Evolutionary conservation across 2,329 filamentous ascomycete genomes (phyloP), one percentile per base, ranked within the genome.

Genomic region (Neodidymelliopsis sp.): DNA sequence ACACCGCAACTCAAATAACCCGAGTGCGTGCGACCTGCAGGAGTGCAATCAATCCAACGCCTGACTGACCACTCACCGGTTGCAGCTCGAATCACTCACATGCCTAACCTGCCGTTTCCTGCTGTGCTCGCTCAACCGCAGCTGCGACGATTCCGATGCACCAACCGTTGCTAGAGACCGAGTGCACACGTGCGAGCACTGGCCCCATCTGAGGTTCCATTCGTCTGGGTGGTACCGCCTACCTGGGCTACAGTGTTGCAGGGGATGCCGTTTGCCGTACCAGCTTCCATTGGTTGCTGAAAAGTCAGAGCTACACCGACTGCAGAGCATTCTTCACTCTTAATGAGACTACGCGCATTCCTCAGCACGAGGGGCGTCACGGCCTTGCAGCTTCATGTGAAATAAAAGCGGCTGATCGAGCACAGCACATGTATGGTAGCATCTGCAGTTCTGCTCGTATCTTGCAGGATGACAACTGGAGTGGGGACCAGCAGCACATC

Each of bases 1-100:
- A 50, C 47, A 50, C 47, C 47, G 47, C 47, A 44, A 40, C 29
- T 44, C 40, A 50, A 41, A 45, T 31, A 27, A 13, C 40, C 47
- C 29, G 40, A 45, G 35, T 50, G 20, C 35, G 40, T 23, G 25
- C 40, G 10, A 39, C 40, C 31, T 35, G 47, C 47, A 40, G 35
- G 29, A 50, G 19, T 20, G 40, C 40, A 45, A 45, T 50, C 9
- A 40, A 23, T 37, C 24, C 19, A 25, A 9, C 31, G 23, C 27
- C 20, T 25, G 36, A 25, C 40, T 45, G 20, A n/a, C 40, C 47
- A 31, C 15, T 35, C 36, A 35, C 30, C 24, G 20, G 40, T 35
- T 13, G 16, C 30, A 22, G 40, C 36, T 28, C 20, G 20, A 24
- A 18, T 40, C 40, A 44, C 23, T 24, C 34, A 37, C 47, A 50